Conservation (phyloP, 2,329 filamentous ascomycete species). For the Ophiostoma tasmaniense region DNA sequence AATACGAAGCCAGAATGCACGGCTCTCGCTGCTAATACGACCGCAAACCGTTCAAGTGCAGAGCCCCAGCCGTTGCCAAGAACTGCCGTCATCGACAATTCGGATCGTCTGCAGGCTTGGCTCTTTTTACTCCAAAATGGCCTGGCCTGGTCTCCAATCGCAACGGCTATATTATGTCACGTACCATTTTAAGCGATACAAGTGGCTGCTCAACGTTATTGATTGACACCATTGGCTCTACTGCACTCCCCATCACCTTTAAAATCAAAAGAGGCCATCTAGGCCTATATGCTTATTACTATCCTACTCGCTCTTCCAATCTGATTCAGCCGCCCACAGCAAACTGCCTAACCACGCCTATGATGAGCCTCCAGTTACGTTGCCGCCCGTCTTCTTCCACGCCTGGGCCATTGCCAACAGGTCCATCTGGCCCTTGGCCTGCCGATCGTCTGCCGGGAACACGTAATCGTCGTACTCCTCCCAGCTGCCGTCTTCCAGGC, state of each 20-base stretch:
- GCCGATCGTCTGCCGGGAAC: conserved; percentile 90
- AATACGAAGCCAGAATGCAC: neutral
- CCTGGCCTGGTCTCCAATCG: neutral
- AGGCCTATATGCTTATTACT: neutral
- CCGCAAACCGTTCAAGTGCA: neutral
- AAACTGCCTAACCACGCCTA: neutral
- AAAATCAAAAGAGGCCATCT: neutral
- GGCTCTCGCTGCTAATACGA: neutral
- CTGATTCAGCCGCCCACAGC: neutral
- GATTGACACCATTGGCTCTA: neutral
- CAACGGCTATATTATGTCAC: neutral
- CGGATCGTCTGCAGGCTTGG: conserved; percentile 11
- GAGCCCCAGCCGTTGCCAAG: conserved; percentile 3
- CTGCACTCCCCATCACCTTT: too few relatives aligned
- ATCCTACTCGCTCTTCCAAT: neutral
- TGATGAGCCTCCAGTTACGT: conserved; percentile 6
- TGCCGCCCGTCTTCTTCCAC: conserved; percentile 61
- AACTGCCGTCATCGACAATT: conserved; percentile 9
- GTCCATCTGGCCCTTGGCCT: conserved; percentile 72
- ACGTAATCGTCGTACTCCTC: conserved; percentile 97
- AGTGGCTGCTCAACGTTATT: neutral
- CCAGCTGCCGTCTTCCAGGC: conserved; percentile 83
- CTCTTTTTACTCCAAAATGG: neutral
- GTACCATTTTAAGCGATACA: neutral
- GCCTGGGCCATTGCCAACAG: conserved; percentile 76